These are phyloP conservation scores for Trichoderma sp. DNA, from an alignment of 2,329 filamentous ascomycete species.

Conservation along the genomic window DNA sequence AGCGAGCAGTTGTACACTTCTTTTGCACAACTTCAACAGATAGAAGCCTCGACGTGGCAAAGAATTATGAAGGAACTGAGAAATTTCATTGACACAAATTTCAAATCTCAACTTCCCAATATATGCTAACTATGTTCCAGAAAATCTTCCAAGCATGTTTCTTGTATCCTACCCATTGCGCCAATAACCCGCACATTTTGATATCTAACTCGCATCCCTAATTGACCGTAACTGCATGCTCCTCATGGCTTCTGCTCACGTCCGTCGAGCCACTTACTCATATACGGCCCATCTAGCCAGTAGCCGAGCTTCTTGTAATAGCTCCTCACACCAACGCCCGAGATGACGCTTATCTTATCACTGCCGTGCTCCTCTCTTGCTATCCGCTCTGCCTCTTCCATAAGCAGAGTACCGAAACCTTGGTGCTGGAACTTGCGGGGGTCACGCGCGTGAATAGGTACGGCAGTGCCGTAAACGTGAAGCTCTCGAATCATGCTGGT, in stretches of 20 bases:
- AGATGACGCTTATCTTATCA: constrained; percentile 93
- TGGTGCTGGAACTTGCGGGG: constrained; percentile 98
- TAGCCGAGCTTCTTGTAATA: constrained; percentile 96
- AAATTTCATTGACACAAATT: background rate
- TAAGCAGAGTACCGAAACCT: constrained; percentile 90
- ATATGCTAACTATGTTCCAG: background rate
- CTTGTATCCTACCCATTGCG: constrained; percentile 5
- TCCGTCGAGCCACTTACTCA: constrained; percentile 65
- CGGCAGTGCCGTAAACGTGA: constrained; percentile 94
- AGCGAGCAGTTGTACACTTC: no score
- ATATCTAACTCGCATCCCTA: background rate
- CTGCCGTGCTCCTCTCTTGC: constrained; percentile 93
- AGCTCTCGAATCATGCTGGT: constrained; percentile 92
- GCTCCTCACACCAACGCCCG: constrained; percentile 92
- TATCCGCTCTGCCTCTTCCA: constrained; percentile 97
- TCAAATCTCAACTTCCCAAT: no score
- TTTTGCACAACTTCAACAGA: no score
- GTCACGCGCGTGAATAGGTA: constrained; percentile 94
- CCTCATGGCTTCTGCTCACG: constrained; percentile 31
- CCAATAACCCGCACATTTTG: constrained; percentile 1
- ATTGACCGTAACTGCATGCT: background rate
- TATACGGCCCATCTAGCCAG: constrained; percentile 88
- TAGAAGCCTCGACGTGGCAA: background rate
- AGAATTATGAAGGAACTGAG: background rate
- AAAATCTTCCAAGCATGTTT: background rate